These are phyloP conservation scores for Chlorella sp. DNA, from an alignment of 139 green algal species.

Conservation along the genomic window DNA sequence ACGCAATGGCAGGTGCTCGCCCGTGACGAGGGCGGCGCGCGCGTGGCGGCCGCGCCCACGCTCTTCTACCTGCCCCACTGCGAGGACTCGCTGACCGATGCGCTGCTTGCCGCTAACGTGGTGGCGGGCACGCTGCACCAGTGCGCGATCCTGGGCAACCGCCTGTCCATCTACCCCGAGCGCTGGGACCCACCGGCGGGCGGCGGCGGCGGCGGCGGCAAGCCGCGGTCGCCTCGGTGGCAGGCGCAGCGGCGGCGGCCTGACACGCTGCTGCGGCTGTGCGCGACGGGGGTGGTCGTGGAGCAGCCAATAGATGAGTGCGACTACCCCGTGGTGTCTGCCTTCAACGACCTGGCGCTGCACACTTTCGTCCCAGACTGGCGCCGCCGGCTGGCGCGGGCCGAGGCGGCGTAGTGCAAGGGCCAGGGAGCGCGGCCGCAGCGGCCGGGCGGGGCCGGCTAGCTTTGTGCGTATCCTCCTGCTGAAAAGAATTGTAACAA, in stretches of 20 bases:
- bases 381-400: background rate
- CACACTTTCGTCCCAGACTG: conserved; percentile 41
- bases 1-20: background rate
- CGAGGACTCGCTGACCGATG: conserved; percentile 51
- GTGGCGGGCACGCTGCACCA: conserved; percentile 30
- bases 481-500: too few species aligned
- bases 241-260: background rate
- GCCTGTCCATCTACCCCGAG: conserved; percentile 9
- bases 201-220: background rate
- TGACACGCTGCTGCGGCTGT: conserved; percentile 23
- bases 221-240: background rate
- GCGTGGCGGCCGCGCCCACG: conserved; percentile 41
- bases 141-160: conserved; percentile 59
- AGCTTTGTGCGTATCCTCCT: too few species aligned
- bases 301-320: conserved; percentile 22
- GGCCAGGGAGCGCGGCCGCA: too few species aligned
- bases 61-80: conserved; percentile 77
- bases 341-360: conserved; percentile 60
- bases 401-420: too few species aligned
- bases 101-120: conserved; percentile 53
- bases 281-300: background rate
- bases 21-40: conserved; percentile 43
- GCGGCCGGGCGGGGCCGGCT: too few species aligned
- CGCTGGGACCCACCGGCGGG: background rate
- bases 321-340: conserved; percentile 43